phyloP scores from a whole-genome alignment of 2,329 filamentous ascomycete species.

The Didymella pomorum region DNA sequence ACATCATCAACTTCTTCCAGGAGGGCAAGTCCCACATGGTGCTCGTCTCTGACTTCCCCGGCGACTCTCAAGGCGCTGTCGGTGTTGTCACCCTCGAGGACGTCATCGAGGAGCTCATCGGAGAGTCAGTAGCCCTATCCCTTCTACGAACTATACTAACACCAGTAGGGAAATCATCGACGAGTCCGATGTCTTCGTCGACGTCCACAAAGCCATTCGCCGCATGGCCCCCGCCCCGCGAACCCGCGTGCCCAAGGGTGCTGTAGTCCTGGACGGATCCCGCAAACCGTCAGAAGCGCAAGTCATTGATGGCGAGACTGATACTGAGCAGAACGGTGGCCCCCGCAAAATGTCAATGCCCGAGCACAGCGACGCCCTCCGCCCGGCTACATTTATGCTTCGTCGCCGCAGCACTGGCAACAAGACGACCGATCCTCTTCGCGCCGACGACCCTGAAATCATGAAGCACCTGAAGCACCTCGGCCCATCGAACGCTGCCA shows the following conservation, averaged over 20 bases:
- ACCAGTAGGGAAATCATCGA: slow-evolving; percentile 87
- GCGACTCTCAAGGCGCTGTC: slow-evolving; percentile 87
- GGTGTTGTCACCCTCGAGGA: slow-evolving; percentile 97
- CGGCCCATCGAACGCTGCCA: slow-evolving; percentile 70
- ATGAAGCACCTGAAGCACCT: slow-evolving; percentile 69
- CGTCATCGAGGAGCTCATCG: slow-evolving; percentile 97
- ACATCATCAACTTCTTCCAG: slow-evolving; percentile 99
- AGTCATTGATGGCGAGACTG: slow-evolving; percentile 27
- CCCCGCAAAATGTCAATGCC: slow-evolving; percentile 44
- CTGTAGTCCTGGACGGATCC: slow-evolving; percentile 57
- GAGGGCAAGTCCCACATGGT: slow-evolving; percentile 99
- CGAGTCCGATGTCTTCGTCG: slow-evolving; percentile 97
- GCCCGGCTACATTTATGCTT: slow-evolving; percentile 54
- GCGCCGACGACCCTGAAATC: slow-evolving; percentile 63
- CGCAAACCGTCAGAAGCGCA: slow-evolving; percentile 37
- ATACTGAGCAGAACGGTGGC: slow-evolving; percentile 28
- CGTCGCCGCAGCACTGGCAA: slow-evolving; percentile 56
- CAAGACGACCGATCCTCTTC: slow-evolving; percentile 52
- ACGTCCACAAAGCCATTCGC: slow-evolving; percentile 97
- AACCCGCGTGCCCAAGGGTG: slow-evolving; percentile 68
- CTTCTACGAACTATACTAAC: slow-evolving; percentile 16
- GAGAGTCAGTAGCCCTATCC: slow-evolving; percentile 72
- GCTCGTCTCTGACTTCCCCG: slow-evolving; percentile 86
- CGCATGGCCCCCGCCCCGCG: slow-evolving; percentile 86
- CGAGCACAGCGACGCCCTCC: slow-evolving; percentile 40